Percentiles rank a stretch among this genome's conserved stretches.
Evolutionary conservation across 1,139 yeast genomes (phyloP).

Genomic region (Magnusiomyces paraingens): DNA sequence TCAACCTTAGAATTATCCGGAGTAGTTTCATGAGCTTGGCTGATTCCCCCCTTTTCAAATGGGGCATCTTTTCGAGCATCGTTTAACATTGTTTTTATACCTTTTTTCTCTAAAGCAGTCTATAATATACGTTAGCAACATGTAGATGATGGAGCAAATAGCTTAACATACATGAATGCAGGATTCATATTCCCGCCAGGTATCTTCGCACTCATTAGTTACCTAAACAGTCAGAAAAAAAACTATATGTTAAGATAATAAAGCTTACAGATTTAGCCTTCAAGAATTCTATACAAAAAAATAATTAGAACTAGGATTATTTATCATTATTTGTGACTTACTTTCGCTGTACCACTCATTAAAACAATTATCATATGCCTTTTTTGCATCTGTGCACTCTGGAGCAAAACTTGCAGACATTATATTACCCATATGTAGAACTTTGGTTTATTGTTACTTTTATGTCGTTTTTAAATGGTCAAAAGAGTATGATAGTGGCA

Average conservation of each 20-base stretch:
- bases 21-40: constrained; percentile 6
- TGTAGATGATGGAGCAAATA: not conserved
- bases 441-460: not conserved
- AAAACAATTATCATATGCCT: constrained; percentile 85
- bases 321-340: constrained; percentile 25
- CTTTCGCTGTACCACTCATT: constrained; percentile 93
- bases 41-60: constrained; percentile 16
- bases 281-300: constrained; percentile 42
- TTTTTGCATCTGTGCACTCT: constrained; percentile 84
- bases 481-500: not conserved
- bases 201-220: constrained; percentile 82
- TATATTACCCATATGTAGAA: constrained; percentile 31
- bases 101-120: constrained; percentile 61
- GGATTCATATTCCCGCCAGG: constrained; percentile 80
- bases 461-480: not conserved
- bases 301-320: not conserved
- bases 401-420: constrained; percentile 97
- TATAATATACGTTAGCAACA: constrained; percentile 19
- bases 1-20: too few species aligned
- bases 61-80: constrained; percentile 17
- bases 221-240: constrained; percentile 36
- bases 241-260: not conserved
- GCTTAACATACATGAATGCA: constrained; percentile 58
- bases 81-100: constrained; percentile 60
- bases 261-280: constrained; percentile 49